Conservation (phyloP, 805 yeast genomes). For the Scheffersomyces stipitis region DNA sequence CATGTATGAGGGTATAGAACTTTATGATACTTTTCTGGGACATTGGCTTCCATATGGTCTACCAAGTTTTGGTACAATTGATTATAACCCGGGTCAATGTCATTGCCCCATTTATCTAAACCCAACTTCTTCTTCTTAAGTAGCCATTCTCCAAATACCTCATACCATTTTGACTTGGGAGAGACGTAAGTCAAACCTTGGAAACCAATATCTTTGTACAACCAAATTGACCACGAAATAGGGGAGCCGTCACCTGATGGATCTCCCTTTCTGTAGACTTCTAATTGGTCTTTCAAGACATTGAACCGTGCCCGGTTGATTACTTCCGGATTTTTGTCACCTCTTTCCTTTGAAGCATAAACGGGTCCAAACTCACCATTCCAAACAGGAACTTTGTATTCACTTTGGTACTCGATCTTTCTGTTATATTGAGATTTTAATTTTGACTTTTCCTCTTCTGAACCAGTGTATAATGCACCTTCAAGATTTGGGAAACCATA, state of each 20-base stretch:
- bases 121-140: slow-evolving; percentile 45
- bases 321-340: slow-evolving; percentile 36
- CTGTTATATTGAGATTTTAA: slow-evolving; percentile 39
- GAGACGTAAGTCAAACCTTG: slow-evolving; percentile 50
- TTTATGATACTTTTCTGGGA: slow-evolving; percentile 41
- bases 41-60: slow-evolving; percentile 35
- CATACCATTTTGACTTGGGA: slow-evolving; percentile 43
- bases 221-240: slow-evolving; percentile 53
- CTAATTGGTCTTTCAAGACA: slow-evolving; percentile 47
- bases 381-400: slow-evolving; percentile 49
- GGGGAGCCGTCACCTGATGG: slow-evolving; percentile 48
- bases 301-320: slow-evolving; percentile 42
- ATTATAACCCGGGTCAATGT: slow-evolving; percentile 40
- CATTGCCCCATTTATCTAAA: slow-evolving; percentile 51
- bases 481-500: slow-evolving; percentile 46
- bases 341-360: slow-evolving; percentile 42
- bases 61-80: slow-evolving; percentile 35
- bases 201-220: slow-evolving; percentile 52
- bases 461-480: slow-evolving; percentile 32
- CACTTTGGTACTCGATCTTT: slow-evolving; percentile 43
- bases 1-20: slow-evolving; percentile 43
- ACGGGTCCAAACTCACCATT: slow-evolving; percentile 57
- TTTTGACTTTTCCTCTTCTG: slow-evolving; percentile 33
- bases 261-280: slow-evolving; percentile 43
- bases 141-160: slow-evolving; percentile 43